These are phyloP conservation scores for Pythium diclinum DNA, from an alignment of 352 stramenopile species.

Conservation along the genomic window DNA sequence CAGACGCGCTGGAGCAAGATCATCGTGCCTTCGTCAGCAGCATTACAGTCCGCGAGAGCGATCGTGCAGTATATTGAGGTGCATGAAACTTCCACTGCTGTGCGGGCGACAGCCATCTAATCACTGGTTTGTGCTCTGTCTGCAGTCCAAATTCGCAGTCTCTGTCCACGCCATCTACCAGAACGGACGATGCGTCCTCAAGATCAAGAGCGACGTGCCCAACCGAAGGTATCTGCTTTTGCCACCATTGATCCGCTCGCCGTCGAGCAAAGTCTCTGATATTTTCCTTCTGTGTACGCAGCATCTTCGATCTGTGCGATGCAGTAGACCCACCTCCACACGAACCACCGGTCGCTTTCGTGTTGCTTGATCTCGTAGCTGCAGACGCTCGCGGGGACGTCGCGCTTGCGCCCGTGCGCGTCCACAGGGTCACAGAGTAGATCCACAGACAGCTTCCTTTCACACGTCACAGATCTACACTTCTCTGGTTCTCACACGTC, in stretches of 20 bases:
- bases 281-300: not conserved
- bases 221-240: not conserved
- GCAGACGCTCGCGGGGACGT: constrained; percentile 35
- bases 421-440: constrained; percentile 4
- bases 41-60: constrained; percentile 22
- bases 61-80: constrained; percentile 40
- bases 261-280: too few species aligned
- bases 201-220: not conserved
- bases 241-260: too few species aligned
- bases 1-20: constrained; percentile 40
- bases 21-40: constrained; percentile 23
- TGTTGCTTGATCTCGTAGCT: constrained; percentile 33
- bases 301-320: constrained; percentile 7
- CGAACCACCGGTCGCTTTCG: constrained; percentile 11
- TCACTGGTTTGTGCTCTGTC: not conserved
- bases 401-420: constrained; percentile 31
- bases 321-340: not conserved
- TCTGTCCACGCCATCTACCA: constrained; percentile 2
- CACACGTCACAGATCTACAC: constrained; percentile 3
- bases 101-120: too few species aligned
- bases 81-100: not conserved
- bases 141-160: constrained; percentile 13
- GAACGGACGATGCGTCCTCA: constrained; percentile 5
- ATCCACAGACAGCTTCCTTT: not conserved
- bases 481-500: not conserved